These are phyloP conservation scores for Hippophae gyantsensis DNA, from an alignment of 306 rosid species.

Conservation along the genomic window DNA sequence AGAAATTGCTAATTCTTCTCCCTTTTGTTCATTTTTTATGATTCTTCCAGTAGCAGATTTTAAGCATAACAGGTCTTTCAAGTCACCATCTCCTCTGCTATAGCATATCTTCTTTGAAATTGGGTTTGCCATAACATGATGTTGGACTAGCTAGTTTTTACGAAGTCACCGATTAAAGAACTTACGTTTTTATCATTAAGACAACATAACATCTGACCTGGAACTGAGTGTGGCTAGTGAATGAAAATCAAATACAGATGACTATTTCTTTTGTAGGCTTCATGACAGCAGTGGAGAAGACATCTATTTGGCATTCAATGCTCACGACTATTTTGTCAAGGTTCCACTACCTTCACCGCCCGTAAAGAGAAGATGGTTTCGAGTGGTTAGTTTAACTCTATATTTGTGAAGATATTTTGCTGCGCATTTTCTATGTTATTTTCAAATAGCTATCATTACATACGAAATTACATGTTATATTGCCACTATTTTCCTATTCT, in stretches of 20 bases:
- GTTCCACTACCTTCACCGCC: constrained; percentile 60
- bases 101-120: too few relatives aligned
- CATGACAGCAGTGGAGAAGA: constrained; percentile 67
- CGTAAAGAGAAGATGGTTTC: constrained; percentile 53
- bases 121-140: too few relatives aligned
- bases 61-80: too few relatives aligned
- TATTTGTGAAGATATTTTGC: background rate
- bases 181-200: background rate
- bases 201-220: background rate
- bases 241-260: background rate
- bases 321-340: constrained; percentile 53
- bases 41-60: too few relatives aligned
- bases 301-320: constrained; percentile 82
- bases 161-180: background rate
- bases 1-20: too few relatives aligned
- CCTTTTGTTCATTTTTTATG: too few relatives aligned
- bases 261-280: constrained; percentile 40
- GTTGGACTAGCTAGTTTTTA: too few relatives aligned
- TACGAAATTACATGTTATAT: too few relatives aligned
- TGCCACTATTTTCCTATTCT: too few relatives aligned
- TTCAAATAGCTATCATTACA: background rate
- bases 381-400: constrained; percentile 66
- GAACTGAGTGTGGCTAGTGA: background rate
- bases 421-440: background rate
- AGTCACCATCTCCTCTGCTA: too few relatives aligned